Percentiles rank a stretch among this genome's conserved stretches.
These are phyloP conservation scores for Peronospora tabacina DNA, from an alignment of 352 stramenopile genomes.

Conservation along the genomic window DNA sequence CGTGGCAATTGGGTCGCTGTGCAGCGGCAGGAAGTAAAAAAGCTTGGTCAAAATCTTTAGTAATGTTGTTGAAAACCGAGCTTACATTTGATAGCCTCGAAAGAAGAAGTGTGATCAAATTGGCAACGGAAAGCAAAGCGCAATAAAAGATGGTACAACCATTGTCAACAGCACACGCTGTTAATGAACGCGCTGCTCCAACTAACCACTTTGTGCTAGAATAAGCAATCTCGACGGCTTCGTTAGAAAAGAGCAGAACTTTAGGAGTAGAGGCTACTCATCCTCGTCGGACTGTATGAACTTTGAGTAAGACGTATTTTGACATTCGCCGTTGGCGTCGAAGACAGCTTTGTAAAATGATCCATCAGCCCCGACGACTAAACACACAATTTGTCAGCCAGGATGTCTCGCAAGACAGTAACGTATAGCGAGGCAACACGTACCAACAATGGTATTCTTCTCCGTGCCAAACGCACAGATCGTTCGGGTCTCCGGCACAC, in stretches of 20 bases:
- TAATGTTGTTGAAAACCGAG: constrained; percentile 11
- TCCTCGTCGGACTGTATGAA: constrained; percentile 87
- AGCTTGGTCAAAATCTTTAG: neutral
- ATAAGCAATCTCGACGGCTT: constrained; percentile 15
- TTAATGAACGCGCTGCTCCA: constrained; percentile 11
- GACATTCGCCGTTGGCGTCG: constrained; percentile 79
- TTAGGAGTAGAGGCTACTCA: constrained; percentile 39
- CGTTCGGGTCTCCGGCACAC: constrained; percentile 84
- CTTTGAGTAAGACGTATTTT: constrained; percentile 87
- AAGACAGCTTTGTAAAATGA: constrained; percentile 88
- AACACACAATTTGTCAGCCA: constrained; percentile 4
- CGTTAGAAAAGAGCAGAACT: constrained; percentile 8
- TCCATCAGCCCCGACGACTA: constrained; percentile 79
- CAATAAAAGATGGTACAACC: constrained; percentile 38
- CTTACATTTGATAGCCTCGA: constrained; percentile 25
- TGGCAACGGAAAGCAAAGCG: constrained; percentile 17
- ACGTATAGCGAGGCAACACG: constrained; percentile 6
- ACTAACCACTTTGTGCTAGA: constrained; percentile 10
- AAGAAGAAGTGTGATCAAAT: constrained; percentile 20
- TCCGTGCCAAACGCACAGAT: constrained; percentile 90
- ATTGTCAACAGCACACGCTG: constrained; percentile 19
- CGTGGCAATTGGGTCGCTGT: neutral
- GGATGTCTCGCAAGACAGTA: neutral
- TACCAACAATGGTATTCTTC: constrained; percentile 90
- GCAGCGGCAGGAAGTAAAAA: neutral